These are phyloP conservation scores for Cystobasidiaceae sp. DNA, from an alignment of 1,284 basidiomycete genomes.

Conservation along the genomic window DNA sequence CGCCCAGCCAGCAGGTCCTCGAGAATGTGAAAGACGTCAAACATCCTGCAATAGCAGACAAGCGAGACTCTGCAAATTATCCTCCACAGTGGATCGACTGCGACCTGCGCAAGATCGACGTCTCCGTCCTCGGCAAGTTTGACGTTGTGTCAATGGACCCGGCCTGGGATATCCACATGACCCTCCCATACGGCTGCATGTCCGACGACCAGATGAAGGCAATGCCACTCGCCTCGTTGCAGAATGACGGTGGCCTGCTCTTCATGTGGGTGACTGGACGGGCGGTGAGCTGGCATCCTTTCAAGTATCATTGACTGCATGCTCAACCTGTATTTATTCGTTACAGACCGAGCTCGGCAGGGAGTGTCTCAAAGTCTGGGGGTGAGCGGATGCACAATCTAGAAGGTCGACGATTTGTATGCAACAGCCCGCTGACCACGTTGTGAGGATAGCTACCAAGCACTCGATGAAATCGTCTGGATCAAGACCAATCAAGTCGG, in stretches of 20 bases:
- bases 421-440: neutral
- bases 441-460: slow-evolving; percentile 67
- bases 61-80: neutral
- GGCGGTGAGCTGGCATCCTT: slow-evolving; percentile 71
- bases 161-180: slow-evolving; percentile 60
- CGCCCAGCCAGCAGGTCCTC: slow-evolving; percentile 28
- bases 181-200: slow-evolving; percentile 92
- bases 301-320: too few species aligned
- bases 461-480: slow-evolving; percentile 97
- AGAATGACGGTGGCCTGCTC: slow-evolving; percentile 83
- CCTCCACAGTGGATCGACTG: slow-evolving; percentile 96
- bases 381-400: slow-evolving; percentile 49
- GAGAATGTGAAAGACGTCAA: too few species aligned
- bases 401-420: too few species aligned
- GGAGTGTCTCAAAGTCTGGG: slow-evolving; percentile 86
- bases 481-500: slow-evolving; percentile 98
- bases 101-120: slow-evolving; percentile 86
- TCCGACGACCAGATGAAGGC: slow-evolving; percentile 98
- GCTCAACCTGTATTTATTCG: neutral
- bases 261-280: slow-evolving; percentile 98
- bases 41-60: neutral
- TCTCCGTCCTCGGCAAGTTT: slow-evolving; percentile 90
- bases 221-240: slow-evolving; percentile 86
- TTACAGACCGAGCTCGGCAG: slow-evolving; percentile 66
- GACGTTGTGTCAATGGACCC: slow-evolving; percentile 98